These are phyloP conservation scores for Ustilago nuda DNA, from an alignment of 1,284 basidiomycete species.

Conservation along the genomic window DNA sequence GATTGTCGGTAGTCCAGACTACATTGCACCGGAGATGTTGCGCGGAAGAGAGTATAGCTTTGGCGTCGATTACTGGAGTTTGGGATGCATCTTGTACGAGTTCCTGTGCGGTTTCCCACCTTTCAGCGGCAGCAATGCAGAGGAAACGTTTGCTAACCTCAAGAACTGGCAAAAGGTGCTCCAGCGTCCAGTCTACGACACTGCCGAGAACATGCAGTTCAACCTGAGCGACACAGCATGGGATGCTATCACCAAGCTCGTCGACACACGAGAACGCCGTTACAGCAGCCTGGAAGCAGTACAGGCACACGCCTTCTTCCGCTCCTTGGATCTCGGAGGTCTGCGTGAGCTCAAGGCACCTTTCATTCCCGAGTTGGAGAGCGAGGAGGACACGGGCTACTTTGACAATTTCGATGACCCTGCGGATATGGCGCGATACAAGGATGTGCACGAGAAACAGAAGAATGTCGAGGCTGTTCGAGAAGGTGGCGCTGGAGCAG, in stretches of 20 bases:
- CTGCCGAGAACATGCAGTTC: slow-evolving; percentile 95
- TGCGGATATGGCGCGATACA: slow-evolving; percentile 94
- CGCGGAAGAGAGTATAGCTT: slow-evolving; percentile 94
- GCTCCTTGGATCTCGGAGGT: slow-evolving; percentile 79
- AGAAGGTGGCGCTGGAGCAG: slow-evolving; percentile 74
- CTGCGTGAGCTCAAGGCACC: slow-evolving; percentile 85
- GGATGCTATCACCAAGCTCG: slow-evolving; percentile 90
- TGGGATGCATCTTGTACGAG: slow-evolving; percentile 96
- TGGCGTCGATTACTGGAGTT: slow-evolving; percentile 97
- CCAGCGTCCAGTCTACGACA: slow-evolving; percentile 91
- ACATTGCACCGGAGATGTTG: slow-evolving; percentile 83
- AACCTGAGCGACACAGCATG: slow-evolving; percentile 93
- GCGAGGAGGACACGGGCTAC: slow-evolving; percentile 92
- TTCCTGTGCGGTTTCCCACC: slow-evolving; percentile 92
- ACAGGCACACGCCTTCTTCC: slow-evolving; percentile 86
- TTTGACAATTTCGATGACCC: slow-evolving; percentile 93
- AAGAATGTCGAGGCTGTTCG: slow-evolving; percentile 86
- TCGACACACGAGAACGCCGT: slow-evolving; percentile 82
- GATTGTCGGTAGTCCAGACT: slow-evolving; percentile 97
- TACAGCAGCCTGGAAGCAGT: slow-evolving; percentile 81
- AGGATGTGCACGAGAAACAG: slow-evolving; percentile 97
- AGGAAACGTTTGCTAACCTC: slow-evolving; percentile 99
- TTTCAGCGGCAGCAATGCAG: slow-evolving; percentile 92
- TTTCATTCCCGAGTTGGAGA: slow-evolving; percentile 94
- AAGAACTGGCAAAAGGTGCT: slow-evolving; percentile 96